These are phyloP conservation scores for Starmerella bombicola DNA, from an alignment of 805 yeast species.

Conservation along the genomic window DNA sequence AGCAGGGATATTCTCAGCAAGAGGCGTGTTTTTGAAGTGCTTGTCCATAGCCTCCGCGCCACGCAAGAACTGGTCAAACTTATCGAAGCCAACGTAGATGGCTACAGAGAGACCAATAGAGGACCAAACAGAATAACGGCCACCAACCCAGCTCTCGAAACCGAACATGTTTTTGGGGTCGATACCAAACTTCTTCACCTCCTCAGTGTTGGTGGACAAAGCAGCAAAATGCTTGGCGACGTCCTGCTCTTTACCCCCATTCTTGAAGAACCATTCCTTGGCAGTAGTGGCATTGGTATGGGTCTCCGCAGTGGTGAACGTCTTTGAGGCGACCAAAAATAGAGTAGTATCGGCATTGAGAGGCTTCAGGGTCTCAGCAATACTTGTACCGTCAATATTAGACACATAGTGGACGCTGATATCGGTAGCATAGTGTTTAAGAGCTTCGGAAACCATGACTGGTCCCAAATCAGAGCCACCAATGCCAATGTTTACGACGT, in stretches of 20 bases:
- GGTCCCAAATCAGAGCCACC: conserved; percentile 99
- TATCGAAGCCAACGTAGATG: conserved; percentile 86
- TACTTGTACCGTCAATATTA: conserved; percentile 96
- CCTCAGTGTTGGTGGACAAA: conserved; percentile 80
- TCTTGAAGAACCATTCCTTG: conserved; percentile 79
- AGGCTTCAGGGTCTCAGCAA: conserved; percentile 74
- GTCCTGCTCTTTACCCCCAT: conserved; percentile 52
- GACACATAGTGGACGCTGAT: conserved; percentile 86
- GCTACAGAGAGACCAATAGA: conserved; percentile 96
- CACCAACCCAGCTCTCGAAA: conserved; percentile 98
- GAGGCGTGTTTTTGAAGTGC: conserved; percentile 73
- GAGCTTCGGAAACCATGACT: conserved; percentile 97
- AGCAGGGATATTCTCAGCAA: conserved; percentile 83
- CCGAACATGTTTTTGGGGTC: conserved; percentile 98
- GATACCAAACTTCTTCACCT: conserved; percentile 90
- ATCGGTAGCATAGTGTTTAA: conserved; percentile 69
- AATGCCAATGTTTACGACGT: conserved; percentile 93
- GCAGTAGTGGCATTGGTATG: conserved; percentile 92
- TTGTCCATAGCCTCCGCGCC: conserved; percentile 97
- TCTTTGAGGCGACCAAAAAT: conserved; percentile 79
- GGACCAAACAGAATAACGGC: conserved; percentile 99
- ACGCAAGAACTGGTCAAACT: conserved; percentile 79
- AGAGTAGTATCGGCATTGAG: conserved; percentile 84
- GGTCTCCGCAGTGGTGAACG: conserved; percentile 98
- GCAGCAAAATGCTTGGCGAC: conserved; percentile 98